Conservation (phyloP, 305 asterid species). For the Fraxinus sp. region DNA sequence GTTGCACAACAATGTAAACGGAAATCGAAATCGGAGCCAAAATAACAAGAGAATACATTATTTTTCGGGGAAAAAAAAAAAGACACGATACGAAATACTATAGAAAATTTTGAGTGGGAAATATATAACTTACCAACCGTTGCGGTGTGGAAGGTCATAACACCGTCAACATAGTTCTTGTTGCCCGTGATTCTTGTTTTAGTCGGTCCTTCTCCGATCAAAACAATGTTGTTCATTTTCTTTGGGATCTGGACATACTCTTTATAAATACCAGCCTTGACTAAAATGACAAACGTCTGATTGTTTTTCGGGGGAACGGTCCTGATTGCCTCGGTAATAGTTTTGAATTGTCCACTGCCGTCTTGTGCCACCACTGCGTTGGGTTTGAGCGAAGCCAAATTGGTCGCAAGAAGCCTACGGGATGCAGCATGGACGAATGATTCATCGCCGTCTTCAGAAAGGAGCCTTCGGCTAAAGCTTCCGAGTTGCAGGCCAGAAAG, state of each 20-base stretch:
- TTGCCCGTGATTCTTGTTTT: conserved; percentile 66
- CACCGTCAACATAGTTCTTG: conserved; percentile 51
- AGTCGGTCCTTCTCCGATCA: conserved; percentile 72
- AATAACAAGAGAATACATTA: not conserved
- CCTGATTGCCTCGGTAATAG: conserved; percentile 46
- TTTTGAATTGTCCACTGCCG: conserved; percentile 62
- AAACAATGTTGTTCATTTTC: conserved; percentile 37
- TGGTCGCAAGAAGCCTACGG: conserved; percentile 39
- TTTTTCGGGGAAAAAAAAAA: not conserved
- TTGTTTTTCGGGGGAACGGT: conserved; percentile 38
- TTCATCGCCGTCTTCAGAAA: not conserved
- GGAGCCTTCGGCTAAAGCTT: conserved; percentile 38
- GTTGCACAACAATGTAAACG: not conserved
- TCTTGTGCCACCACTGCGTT: conserved; percentile 58
- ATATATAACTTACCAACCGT: conserved; percentile 45
- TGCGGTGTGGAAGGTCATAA: conserved; percentile 47
- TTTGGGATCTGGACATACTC: conserved; percentile 54
- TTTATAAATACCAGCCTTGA: conserved; percentile 69
- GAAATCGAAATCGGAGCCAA: not conserved
- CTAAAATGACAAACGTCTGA: conserved; percentile 36
- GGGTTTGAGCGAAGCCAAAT: conserved; percentile 24
- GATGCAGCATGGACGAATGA: conserved; percentile 23
- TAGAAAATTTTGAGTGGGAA: not conserved
- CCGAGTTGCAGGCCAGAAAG: conserved; percentile 38
- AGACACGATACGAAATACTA: no score